Conservation (phyloP, 352 stramenopile genomes). For the Globisporangium splendens region DNA sequence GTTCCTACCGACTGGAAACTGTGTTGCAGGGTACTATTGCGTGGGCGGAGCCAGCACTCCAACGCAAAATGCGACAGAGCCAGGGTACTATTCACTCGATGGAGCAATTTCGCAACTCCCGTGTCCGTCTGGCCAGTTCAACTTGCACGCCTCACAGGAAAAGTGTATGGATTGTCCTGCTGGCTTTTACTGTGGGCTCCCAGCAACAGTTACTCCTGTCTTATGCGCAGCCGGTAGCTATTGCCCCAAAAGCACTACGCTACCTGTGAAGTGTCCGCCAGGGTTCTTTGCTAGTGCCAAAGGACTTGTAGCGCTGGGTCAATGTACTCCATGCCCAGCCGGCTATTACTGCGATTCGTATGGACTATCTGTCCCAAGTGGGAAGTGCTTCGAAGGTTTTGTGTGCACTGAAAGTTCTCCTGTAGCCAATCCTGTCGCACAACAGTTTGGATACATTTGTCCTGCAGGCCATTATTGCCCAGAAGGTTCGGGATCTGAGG, state of each 20-base stretch:
- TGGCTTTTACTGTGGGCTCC: conserved; percentile 65
- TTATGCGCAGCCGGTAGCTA: conserved; percentile 66
- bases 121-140: conserved; percentile 62
- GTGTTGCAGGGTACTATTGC: conserved; percentile 82
- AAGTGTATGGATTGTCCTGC: conserved; percentile 63
- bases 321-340: conserved; percentile 79
- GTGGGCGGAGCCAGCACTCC: conserved; percentile 43
- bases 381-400: conserved; percentile 59
- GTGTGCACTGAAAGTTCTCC: conserved; percentile 53
- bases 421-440: conserved; percentile 46
- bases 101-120: conserved; percentile 38
- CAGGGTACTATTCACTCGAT: conserved; percentile 49
- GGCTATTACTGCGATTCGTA: conserved; percentile 90
- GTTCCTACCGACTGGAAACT: conserved; percentile 61
- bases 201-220: conserved; percentile 41
- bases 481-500: conserved; percentile 36
- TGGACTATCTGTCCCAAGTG: conserved; percentile 45
- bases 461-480: conserved; percentile 75
- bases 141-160: conserved; percentile 45
- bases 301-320: conserved; percentile 54
- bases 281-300: conserved; percentile 54
- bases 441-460: conserved; percentile 56
- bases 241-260: conserved; percentile 46
- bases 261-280: conserved; percentile 59
- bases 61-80: conserved; percentile 50